These are phyloP conservation scores for Aspergillus arachidicola DNA, from an alignment of 2,329 filamentous ascomycete species.

Conservation along the genomic window DNA sequence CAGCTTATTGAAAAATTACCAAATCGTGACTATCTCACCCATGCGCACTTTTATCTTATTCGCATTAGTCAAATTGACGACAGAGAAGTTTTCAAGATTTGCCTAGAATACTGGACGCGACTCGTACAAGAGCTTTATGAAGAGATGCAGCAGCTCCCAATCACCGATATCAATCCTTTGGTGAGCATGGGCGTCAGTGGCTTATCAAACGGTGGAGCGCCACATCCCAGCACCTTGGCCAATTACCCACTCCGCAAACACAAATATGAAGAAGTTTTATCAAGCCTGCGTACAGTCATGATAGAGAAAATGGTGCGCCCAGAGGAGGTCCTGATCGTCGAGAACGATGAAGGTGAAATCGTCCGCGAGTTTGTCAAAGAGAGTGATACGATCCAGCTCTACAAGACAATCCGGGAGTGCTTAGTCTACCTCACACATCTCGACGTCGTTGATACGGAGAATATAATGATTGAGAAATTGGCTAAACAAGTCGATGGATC, in stretches of 20 bases:
- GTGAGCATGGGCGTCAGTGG: conserved; percentile 73
- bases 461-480: conserved; percentile 99
- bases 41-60: conserved; percentile 97
- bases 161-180: conserved; percentile 89
- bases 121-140: conserved; percentile 97
- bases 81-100: conserved; percentile 99
- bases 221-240: conserved; percentile 79
- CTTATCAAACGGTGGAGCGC: conserved; percentile 76
- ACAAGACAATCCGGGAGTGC: conserved; percentile 98
- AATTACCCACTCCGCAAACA: conserved; percentile 96
- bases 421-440: conserved; percentile 96
- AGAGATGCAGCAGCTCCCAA: conserved; percentile 95
- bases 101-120: conserved; percentile 98
- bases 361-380: conserved; percentile 99
- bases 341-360: conserved; percentile 98
- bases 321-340: conserved; percentile 97
- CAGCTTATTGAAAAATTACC: conserved; percentile 93
- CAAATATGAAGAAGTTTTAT: conserved; percentile 93
- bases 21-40: conserved; percentile 90
- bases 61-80: conserved; percentile 98
- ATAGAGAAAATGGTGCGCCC: conserved; percentile 99
- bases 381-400: conserved; percentile 97
- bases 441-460: conserved; percentile 95
- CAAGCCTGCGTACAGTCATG: conserved; percentile 95
- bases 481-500: conserved; percentile 90